phyloP scores from a whole-genome alignment of 2,329 filamentous ascomycete species.

The Whalleya microplaca region DNA sequence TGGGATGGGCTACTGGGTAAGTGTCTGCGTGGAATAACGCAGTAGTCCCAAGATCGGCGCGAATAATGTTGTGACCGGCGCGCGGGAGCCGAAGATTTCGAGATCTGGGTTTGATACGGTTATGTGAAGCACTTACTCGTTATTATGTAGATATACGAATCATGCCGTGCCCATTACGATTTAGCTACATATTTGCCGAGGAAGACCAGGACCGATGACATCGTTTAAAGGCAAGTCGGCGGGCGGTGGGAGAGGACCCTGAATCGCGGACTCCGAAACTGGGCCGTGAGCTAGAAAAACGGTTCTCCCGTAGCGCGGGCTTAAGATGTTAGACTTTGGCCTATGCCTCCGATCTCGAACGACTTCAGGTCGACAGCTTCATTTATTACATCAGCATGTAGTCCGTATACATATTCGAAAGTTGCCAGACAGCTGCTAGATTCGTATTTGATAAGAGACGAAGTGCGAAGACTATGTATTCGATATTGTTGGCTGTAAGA shows the following conservation, averaged over 20 bases:
- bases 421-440: not conserved
- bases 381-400: not conserved
- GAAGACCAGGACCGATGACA: too few species aligned
- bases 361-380: not conserved
- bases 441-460: too few species aligned
- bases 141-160: not conserved
- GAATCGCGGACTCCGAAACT: conserved; percentile 20
- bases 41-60: not conserved
- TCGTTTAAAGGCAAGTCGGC: not conserved
- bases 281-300: conserved; percentile 10
- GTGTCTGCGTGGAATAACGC: too few species aligned
- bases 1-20: not conserved
- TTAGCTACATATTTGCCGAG: not conserved
- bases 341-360: not conserved
- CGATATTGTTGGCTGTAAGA: too few species aligned
- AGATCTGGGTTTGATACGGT: not conserved
- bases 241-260: conserved; percentile 11
- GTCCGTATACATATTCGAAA: not conserved
- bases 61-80: not conserved
- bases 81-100: not conserved
- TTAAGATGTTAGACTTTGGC: not conserved
- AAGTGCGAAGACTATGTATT: too few species aligned
- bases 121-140: not conserved
- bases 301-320: conserved; percentile 7
- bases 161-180: not conserved